Percentiles rank a stretch among this genome's conserved stretches.
Evolutionary conservation across 257 asterid genomes (phyloP).

Genomic region (Eucommia ulmoides): DNA sequence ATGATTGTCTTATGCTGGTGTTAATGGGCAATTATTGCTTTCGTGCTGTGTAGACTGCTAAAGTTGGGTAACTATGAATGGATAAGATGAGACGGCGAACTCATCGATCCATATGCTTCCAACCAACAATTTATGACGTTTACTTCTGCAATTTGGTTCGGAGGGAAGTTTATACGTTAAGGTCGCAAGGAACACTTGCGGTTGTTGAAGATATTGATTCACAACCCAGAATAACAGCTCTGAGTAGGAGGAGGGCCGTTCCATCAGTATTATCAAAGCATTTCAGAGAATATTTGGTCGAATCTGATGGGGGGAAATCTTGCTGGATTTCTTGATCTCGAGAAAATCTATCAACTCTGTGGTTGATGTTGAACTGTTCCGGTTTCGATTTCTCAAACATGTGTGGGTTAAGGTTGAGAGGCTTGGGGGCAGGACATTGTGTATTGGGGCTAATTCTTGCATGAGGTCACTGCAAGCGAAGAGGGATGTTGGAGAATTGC

Average conservation of each 20-base stretch:
- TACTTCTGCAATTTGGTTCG: conserved; percentile 13
- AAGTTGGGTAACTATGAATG: background rate
- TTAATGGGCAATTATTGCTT: conserved; percentile 11
- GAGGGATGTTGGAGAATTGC: conserved; percentile 24
- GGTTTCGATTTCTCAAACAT: conserved; percentile 5
- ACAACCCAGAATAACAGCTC: conserved; percentile 8
- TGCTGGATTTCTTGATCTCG: conserved; percentile 20
- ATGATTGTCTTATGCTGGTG: conserved; percentile 3
- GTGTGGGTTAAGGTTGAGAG: conserved; percentile 13
- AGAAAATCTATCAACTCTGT: conserved; percentile 8
- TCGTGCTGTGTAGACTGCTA: background rate
- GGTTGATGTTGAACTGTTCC: conserved; percentile 19
- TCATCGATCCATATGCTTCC: conserved; percentile 16
- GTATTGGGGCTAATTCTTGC: conserved; percentile 17
- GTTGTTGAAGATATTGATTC: conserved; percentile 15
- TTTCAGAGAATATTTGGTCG: conserved; percentile 23
- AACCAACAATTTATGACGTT: conserved; percentile 15
- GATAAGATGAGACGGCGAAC: conserved; percentile 12
- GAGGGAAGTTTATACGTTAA: conserved; percentile 23
- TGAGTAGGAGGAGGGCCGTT: conserved; percentile 15
- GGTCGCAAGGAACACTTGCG: conserved; percentile 24
- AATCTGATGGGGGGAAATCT: conserved; percentile 21
- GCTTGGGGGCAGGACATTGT: conserved; percentile 19
- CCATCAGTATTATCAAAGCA: conserved; percentile 15
- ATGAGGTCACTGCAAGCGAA: conserved; percentile 15